Evolutionary conservation across 192 early-diverging fungal species (phyloP).

Genomic region (Haplosporangium gracile): DNA sequence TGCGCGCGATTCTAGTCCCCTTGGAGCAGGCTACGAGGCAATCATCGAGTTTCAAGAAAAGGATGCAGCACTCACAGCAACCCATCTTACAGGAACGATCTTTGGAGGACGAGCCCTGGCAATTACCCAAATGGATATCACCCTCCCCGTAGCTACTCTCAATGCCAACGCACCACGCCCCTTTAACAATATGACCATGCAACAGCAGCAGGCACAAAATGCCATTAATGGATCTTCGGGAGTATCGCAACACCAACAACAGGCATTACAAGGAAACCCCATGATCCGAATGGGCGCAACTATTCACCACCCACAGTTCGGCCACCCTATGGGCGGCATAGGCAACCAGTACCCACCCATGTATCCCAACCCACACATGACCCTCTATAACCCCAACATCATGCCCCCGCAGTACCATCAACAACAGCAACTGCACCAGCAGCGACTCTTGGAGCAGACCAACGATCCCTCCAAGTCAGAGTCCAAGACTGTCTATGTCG

Average conservation of each 20-base stretch:
- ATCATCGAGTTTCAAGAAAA: slow-evolving; percentile 47
- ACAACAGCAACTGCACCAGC: slow-evolving; percentile 2
- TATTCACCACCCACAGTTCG: slow-evolving; percentile 50
- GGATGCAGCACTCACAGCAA: slow-evolving; percentile 36
- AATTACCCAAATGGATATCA: slow-evolving; percentile 47
- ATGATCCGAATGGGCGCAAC: slow-evolving; percentile 54
- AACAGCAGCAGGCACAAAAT: slow-evolving; percentile 33
- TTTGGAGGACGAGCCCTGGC: slow-evolving; percentile 46
- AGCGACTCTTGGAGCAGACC: slow-evolving; percentile 13
- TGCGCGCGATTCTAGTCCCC: slow-evolving; percentile 24
- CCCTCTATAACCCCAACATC: slow-evolving; percentile 39
- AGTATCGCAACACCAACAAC: not conserved
- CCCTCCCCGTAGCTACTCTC: slow-evolving; percentile 4
- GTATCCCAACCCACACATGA: slow-evolving; percentile 55
- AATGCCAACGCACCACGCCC: slow-evolving; percentile 16
- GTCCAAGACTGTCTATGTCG: slow-evolving; percentile 50
- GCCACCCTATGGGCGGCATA: slow-evolving; percentile 30
- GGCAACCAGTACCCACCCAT: slow-evolving; percentile 42
- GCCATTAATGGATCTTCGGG: not conserved
- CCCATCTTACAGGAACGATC: slow-evolving; percentile 49
- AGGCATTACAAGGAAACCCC: not conserved
- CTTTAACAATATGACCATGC: slow-evolving; percentile 39
- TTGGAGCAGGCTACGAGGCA: slow-evolving; percentile 53
- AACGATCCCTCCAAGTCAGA: slow-evolving; percentile 46
- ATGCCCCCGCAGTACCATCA: slow-evolving; percentile 33